Evolutionary conservation across 441 rosid species (phyloP).

Genomic region (Hura crepitans): DNA sequence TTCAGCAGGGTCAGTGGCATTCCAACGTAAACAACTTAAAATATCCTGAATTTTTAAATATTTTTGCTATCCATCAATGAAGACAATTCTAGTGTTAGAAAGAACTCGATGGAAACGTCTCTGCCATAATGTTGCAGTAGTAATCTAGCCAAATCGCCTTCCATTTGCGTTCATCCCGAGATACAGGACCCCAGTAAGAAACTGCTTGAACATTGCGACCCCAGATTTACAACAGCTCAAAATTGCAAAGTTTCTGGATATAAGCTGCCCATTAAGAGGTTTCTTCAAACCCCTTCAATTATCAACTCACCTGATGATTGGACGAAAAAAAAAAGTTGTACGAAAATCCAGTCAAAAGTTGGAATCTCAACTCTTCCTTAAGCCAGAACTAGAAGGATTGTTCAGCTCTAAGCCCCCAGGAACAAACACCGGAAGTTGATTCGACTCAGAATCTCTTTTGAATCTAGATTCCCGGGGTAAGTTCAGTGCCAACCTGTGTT

Average conservation of each 20-base stretch:
- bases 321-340: background rate
- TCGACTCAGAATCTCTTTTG: conserved; percentile 73
- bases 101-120: background rate
- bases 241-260: conserved; percentile 25
- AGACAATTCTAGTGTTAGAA: conserved; percentile 7
- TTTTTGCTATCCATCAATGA: conserved; percentile 2
- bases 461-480: conserved; percentile 43
- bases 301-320: background rate
- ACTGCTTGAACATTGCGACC: conserved; percentile 31
- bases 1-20: background rate
- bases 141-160: background rate
- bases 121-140: background rate
- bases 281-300: conserved; percentile 20
- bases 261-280: conserved; percentile 17
- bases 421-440: conserved; percentile 84
- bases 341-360: background rate
- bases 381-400: conserved; percentile 42
- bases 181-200: conserved; percentile 11
- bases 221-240: conserved; percentile 9
- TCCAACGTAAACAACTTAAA: conserved; percentile 1
- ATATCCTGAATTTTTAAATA: conserved; percentile 5
- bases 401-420: conserved; percentile 59
- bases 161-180: conserved; percentile 15
- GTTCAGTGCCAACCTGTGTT: conserved; percentile 41
- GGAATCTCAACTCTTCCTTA: conserved; percentile 31